Base-by-base conservation (phyloP, 2,329 filamentous ascomycete genomes). In the Neonectria magnoliae region DNA sequence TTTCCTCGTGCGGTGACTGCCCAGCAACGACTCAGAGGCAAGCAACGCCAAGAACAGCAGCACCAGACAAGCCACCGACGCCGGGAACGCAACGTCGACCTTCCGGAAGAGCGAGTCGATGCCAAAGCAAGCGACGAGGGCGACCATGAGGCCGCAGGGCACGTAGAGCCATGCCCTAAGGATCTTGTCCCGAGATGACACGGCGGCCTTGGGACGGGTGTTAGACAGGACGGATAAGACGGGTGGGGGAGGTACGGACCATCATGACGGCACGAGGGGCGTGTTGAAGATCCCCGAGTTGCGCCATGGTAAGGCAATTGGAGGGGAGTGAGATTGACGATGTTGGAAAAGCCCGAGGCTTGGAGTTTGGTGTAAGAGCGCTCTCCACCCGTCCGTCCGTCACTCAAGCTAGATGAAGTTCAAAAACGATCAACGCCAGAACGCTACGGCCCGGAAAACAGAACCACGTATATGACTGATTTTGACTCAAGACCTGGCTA, bases 1-100 rank as follows among this genome's bases (percentile, higher is more conserved):
- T 25, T 75, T 77, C 63, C 80, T 82, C 2, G 85, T 87, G 60
- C 76, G 81, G 54, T 82, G 78, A 41, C 82, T 81, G 8, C 86
- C 86, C 18, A 89, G 66, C 0, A 81, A 55, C 4, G 75, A 58
- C 71, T 88, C 85, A 9, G 78, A 81, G 0, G 81, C 58, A 8
- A 88, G 78, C 11, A 89, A 76, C 0, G 73, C 78, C 20, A 85
- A 68, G 69, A 89, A 88, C 2, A 89, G 76, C 9, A 87, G 65
- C 47, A 89, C 76, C 68, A 90, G 80, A 47, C 85, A 86, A 4
- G 87, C 86, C 3, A 90, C 87, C 2, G 86, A 88, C 2, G 87
- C 84, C 1, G 87, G 87, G 65, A 90, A 90, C 0, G 84, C 81
- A 8, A 88, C 81, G 22, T 80, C 79, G 59, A 82, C 81, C 8